Conservation (phyloP, 179 eudicot genomes). For the Beta corolliflora region DNA sequence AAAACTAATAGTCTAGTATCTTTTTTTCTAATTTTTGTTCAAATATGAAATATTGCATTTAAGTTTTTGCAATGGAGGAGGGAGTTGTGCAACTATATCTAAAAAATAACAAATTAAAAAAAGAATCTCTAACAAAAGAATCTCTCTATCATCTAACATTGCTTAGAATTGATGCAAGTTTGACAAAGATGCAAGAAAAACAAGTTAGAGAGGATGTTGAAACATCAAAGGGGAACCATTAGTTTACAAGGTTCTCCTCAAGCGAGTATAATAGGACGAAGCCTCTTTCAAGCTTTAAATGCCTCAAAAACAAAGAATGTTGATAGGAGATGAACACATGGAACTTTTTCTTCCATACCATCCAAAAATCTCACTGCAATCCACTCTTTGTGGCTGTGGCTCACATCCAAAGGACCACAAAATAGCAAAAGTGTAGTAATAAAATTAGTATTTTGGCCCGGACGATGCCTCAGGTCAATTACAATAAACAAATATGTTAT, state of each 20-base stretch:
- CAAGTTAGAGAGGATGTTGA: not conserved
- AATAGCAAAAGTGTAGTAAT: not conserved
- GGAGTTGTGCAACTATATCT: no score
- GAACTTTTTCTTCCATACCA: conserved; percentile 30
- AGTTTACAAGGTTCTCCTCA: conserved; percentile 8
- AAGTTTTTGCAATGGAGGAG: no score
- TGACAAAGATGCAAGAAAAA: not conserved
- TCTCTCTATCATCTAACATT: not conserved
- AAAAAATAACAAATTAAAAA: not conserved
- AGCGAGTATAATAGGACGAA: not conserved
- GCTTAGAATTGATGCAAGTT: conserved; percentile 9
- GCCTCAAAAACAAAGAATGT: conserved; percentile 3
- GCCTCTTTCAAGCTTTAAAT: conserved; percentile 6
- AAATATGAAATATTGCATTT: no score
- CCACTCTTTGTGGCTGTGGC: conserved; percentile 25
- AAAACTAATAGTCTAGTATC: no score
- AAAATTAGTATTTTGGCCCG: no score
- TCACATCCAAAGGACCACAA: conserved; percentile 33
- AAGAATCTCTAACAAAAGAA: not conserved
- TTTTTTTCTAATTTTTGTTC: no score
- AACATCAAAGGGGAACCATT: conserved; percentile 18
- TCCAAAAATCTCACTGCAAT: not conserved
- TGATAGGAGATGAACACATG: conserved; percentile 11
- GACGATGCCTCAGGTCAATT: no score
- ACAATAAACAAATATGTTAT: no score